Percentiles rank a stretch among this genome's conserved stretches.
Conservation (phyloP, 2,329 filamentous ascomycete species). For the Clonostachys rhizophaga region DNA sequence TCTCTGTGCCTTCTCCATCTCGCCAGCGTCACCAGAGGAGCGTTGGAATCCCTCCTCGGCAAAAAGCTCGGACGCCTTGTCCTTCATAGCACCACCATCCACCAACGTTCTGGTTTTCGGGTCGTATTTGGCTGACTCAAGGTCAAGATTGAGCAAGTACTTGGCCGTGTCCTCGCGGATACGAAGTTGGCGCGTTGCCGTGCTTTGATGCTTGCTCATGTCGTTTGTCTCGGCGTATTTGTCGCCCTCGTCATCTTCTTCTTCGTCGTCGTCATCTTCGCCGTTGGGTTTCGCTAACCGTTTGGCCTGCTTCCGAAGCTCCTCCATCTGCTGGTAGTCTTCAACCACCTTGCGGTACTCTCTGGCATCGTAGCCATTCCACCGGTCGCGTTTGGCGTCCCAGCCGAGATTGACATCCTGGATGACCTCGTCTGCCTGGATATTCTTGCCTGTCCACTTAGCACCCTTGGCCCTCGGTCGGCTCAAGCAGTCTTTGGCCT, state of each 20-base stretch:
- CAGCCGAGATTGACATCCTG: conserved; percentile 85
- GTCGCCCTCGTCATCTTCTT: conserved; percentile 54
- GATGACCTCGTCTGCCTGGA: conserved; percentile 84
- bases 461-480: conserved; percentile 86
- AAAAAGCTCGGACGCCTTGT: conserved; percentile 76
- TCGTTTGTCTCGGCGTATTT: conserved; percentile 94
- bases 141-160: conserved; percentile 89
- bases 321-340: conserved; percentile 83
- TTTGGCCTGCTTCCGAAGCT: conserved; percentile 56
- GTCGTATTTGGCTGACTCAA: conserved; percentile 96
- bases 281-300: conserved; percentile 41
- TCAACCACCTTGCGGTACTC: conserved; percentile 87
- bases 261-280: conserved; percentile 29
- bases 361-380: conserved; percentile 93
- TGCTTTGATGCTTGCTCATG: conserved; percentile 91
- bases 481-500: conserved; percentile 88
- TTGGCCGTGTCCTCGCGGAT: conserved; percentile 97
- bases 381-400: conserved; percentile 96
- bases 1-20: conserved; percentile 83
- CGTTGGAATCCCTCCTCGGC: conserved; percentile 92
- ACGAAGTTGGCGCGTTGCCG: conserved; percentile 83
- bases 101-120: conserved; percentile 93
- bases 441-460: conserved; percentile 87
- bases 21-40: conserved; percentile 83
- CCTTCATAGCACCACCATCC: conserved; percentile 73